Evolutionary conservation across 345 rosid species (phyloP), one percentile per base, ranked within the genome.

Genomic region (Camelina laxa): DNA sequence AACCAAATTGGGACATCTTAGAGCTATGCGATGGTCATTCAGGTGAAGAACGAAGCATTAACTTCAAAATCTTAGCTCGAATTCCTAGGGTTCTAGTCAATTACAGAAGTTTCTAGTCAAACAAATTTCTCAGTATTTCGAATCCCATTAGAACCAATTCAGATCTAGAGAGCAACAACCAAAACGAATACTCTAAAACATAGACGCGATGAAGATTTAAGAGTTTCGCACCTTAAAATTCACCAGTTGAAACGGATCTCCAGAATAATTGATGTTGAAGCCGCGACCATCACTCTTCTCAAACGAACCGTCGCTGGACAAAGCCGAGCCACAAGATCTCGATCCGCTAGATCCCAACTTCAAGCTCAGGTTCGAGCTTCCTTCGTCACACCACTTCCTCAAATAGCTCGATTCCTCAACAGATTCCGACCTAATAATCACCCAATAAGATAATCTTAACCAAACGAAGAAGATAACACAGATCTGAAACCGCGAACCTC

Each of bases 211-310:
- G 44, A 54, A 30, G 78, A 59, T 49, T 48, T 5, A 50, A 11
- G 47, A 60, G 65, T 60, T 33, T 54, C 54, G 50, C 55, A 87
- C 98, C 87, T 91, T 84, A 80, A 87, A 81, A 74, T 88, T 82
- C 76, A 81, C 72, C 17, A 71, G 62, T 50, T 4, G 30, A 17
- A 70, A 77, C 13, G 39, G 47, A 71, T 70, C 72, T 49, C 72
- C 67, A 56, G 47, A 35, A 16, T 19, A 71, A 4, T 31, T 30
- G 56, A 65, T 30, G 49, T 65, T 14, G 30, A 65, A 70, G 38
- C 63, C 72, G 0, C 21, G 68, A 65, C 30, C 31, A 2, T 48
- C 21, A 20, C 22, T 53, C 36, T 70, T 81, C 68, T 21, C 53
- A 62, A 89, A 80, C 21, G 85, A 84, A 51, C 36, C 75, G 36